Evolutionary conservation across 164 flowering plant species (phyloP).

Genomic region (Piper betle): DNA sequence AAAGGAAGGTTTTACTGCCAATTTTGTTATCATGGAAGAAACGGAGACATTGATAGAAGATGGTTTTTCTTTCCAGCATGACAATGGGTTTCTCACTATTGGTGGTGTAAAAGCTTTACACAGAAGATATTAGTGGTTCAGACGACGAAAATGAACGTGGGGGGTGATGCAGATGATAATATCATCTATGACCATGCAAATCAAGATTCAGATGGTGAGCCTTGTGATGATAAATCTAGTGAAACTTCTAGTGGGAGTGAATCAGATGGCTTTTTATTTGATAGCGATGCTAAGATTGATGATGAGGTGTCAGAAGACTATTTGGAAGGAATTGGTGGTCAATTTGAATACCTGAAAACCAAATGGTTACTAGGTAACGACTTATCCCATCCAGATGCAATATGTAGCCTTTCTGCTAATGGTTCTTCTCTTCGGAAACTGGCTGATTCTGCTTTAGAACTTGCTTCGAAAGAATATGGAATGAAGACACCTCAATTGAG

Average conservation of each 20-base stretch:
- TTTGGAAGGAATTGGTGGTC: slow-evolving; percentile 79
- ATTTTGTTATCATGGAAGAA: slow-evolving; percentile 16
- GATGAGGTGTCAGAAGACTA: slow-evolving; percentile 77
- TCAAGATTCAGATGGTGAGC: slow-evolving; percentile 18
- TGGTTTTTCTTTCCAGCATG: slow-evolving; percentile 19
- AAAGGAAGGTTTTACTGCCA: slow-evolving; percentile 11
- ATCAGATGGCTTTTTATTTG: slow-evolving; percentile 15
- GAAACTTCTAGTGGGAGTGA: slow-evolving; percentile 28
- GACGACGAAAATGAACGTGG: slow-evolving; percentile 30
- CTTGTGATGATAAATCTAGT: slow-evolving; percentile 6
- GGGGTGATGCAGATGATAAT: slow-evolving; percentile 13
- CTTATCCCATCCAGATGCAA: slow-evolving; percentile 16
- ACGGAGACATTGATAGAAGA: slow-evolving; percentile 12
- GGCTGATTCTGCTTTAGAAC: slow-evolving; percentile 47
- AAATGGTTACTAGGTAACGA: slow-evolving; percentile 31
- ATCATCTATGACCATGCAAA: slow-evolving; percentile 25
- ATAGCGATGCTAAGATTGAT: slow-evolving; percentile 58
- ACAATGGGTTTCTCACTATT: slow-evolving; percentile 66
- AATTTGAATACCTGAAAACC: slow-evolving; percentile 25
- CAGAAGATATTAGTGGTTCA: slow-evolving; percentile 45
- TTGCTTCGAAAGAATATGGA: slow-evolving; percentile 68
- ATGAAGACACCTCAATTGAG: slow-evolving; percentile 27
- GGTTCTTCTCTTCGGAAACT: slow-evolving; percentile 41
- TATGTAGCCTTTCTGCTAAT: slow-evolving; percentile 27
- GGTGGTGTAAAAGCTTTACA: slow-evolving; percentile 69